Evolutionary conservation across 169 alveolate genomes (phyloP).

Genomic region (Eimeria acervulina): DNA sequence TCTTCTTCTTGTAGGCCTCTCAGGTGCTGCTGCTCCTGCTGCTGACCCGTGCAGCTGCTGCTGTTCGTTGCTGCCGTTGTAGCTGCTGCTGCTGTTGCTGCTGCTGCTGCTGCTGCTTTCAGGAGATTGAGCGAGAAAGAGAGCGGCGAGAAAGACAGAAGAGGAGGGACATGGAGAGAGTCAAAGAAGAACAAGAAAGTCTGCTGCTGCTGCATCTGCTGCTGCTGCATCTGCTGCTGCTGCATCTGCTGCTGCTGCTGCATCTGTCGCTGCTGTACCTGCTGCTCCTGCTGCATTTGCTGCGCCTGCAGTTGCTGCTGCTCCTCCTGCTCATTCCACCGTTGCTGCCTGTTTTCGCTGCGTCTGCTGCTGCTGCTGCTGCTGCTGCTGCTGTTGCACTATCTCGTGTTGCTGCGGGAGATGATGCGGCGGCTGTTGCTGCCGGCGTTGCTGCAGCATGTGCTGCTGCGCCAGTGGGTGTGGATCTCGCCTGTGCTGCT

Average conservation of each 20-base stretch:
- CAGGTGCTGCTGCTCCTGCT: no score
- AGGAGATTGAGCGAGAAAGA: constrained; percentile 67
- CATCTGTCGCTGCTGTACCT: no score
- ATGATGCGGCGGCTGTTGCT: no score
- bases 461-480: neutral
- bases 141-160: constrained; percentile 48
- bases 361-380: no score
- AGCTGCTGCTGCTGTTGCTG: neutral
- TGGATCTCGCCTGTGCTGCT: neutral
- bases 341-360: neutral
- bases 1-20: no score
- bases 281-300: no score
- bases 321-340: neutral
- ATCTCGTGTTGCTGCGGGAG: no score
- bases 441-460: no score
- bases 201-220: neutral
- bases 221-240: no score
- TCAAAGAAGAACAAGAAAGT: constrained; percentile 47
- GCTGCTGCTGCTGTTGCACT: neutral
- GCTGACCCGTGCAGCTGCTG: neutral
- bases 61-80: neutral
- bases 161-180: constrained; percentile 43
- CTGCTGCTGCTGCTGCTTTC: constrained; percentile 5
- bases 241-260: no score
- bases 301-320: neutral